Evolutionary conservation across 352 stramenopile species (phyloP), one percentile per base, ranked within the genome.

Genomic region (Pythium grandisporangium): DNA sequence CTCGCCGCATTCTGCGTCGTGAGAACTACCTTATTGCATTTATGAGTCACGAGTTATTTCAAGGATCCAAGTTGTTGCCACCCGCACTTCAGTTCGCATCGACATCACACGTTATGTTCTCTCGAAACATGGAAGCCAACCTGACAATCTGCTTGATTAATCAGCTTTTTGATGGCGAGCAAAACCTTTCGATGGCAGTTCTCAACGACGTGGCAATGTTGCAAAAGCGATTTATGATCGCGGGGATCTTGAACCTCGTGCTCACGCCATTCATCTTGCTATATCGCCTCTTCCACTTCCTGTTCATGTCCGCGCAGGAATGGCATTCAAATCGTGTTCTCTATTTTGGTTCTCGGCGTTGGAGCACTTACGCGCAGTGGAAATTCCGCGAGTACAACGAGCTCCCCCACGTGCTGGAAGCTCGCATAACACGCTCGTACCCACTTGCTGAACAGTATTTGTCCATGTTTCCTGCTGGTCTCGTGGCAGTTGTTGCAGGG

Each of bases 21-120:
- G 95, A 99, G 42, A 99, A 99, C 65, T 99, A 98, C 61, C 58
- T 99, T 14, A 96, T 99, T 45, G 94, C 93, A 10, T 93, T 98
- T 53, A 96, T 99, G 69, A 98, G 98, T 66, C 72, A 94, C 41
- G 64, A 82, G 21, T 61, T 98, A 12, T 85, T 99, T 32, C 86
- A 98, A 59, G 66, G 95, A 14, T 73, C 65, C 20, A 66, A 76
- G 36, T 34, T 89, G 16, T 51, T 97, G 29, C 91, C 87, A 0
- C 42, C 67, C 27, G 62, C 48, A 33, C 42, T 95, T 48, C 62
- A 94, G 42, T 82, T 85, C 53, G 53, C 81, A 11, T 84, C 73
- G 6, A 80, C 63, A 26, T 69, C 74, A 30, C 77, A 91, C 48
- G 66, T 90, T 11, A 82, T 92, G 61, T 85, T 90, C 22, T 91